A percentile compares a stretch with the other conserved stretches of the same genome.
phyloP scores from a whole-genome alignment of 2,329 filamentous ascomycete genomes.

The Cadophora malorum region DNA sequence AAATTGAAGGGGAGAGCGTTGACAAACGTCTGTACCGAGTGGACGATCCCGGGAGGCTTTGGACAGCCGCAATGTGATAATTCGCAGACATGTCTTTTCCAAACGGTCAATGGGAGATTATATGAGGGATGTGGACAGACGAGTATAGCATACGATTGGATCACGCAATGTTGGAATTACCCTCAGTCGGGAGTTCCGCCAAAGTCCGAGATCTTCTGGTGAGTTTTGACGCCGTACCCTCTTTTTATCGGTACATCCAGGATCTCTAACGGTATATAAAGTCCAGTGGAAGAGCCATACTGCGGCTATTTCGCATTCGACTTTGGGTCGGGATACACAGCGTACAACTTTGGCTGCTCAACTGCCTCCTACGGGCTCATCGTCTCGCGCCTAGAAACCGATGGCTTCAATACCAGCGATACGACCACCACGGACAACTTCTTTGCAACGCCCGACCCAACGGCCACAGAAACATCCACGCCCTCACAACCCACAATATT shows the following conservation, averaged over 20 bases:
- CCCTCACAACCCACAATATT: slow-evolving; percentile 5
- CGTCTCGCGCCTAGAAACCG: slow-evolving; percentile 27
- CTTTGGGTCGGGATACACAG: slow-evolving; percentile 28
- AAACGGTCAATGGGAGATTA: slow-evolving; percentile 25
- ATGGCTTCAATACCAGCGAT: slow-evolving; percentile 1
- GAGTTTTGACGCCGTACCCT: background rate
- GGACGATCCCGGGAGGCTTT: slow-evolving; percentile 36
- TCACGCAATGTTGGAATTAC: slow-evolving; percentile 36
- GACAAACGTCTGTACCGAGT: slow-evolving; percentile 37
- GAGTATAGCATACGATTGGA: slow-evolving; percentile 35
- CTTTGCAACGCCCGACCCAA: background rate
- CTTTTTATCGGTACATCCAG: background rate
- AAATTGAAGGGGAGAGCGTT: slow-evolving; percentile 31
- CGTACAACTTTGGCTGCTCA: slow-evolving; percentile 36
- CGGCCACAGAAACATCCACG: slow-evolving; percentile 3
- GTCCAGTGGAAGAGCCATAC: slow-evolving; percentile 26
- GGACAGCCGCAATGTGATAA: slow-evolving; percentile 34
- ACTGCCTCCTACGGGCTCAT: slow-evolving; percentile 30
- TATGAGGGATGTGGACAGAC: slow-evolving; percentile 39
- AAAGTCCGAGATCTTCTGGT: slow-evolving; percentile 35
- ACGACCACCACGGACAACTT: slow-evolving; percentile 8
- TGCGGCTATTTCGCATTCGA: slow-evolving; percentile 39
- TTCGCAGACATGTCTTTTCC: slow-evolving; percentile 38
- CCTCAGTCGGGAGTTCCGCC: slow-evolving; percentile 25
- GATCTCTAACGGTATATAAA: slow-evolving; percentile 8